Conservation (phyloP, 208 protist species). For the Blechomonas ayalai region DNA sequence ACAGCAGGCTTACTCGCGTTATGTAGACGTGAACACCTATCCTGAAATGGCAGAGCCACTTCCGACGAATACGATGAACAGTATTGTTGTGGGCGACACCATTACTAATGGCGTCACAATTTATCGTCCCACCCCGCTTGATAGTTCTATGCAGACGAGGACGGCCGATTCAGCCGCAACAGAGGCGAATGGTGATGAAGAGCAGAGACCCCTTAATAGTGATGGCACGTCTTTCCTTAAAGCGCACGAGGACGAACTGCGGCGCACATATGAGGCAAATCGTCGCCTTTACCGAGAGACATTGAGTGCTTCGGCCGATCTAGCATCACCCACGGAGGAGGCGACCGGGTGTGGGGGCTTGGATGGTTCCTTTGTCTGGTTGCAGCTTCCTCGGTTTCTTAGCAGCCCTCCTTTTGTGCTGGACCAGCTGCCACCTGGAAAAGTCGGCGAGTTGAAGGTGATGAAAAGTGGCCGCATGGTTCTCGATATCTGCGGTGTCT, state of each 20-base stretch:
- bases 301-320: constrained; percentile 9
- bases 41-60: constrained; percentile 25
- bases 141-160: constrained; percentile 10
- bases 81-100: constrained; percentile 15
- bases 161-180: constrained; percentile 6
- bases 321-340: constrained; percentile 7
- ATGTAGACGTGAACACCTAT: constrained; percentile 22
- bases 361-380: constrained; percentile 43
- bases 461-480: constrained; percentile 74
- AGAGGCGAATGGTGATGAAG: constrained; percentile 16
- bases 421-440: constrained; percentile 42
- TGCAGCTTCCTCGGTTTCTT: constrained; percentile 76
- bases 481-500: constrained; percentile 60
- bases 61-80: constrained; percentile 47
- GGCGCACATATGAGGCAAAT: constrained; percentile 33
- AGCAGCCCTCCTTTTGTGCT: constrained; percentile 36
- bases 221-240: constrained; percentile 61
- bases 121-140: constrained; percentile 27
- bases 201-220: constrained; percentile 3
- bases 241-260: constrained; percentile 39
- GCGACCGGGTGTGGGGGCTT: no score
- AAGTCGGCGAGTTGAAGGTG: constrained; percentile 75
- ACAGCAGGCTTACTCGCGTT: constrained; percentile 25
- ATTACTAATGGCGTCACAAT: constrained; percentile 1
- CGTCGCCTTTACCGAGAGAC: constrained; percentile 48